Conservation (phyloP, 2,329 filamentous ascomycete genomes). For the Claviceps humidiphila region DNA sequence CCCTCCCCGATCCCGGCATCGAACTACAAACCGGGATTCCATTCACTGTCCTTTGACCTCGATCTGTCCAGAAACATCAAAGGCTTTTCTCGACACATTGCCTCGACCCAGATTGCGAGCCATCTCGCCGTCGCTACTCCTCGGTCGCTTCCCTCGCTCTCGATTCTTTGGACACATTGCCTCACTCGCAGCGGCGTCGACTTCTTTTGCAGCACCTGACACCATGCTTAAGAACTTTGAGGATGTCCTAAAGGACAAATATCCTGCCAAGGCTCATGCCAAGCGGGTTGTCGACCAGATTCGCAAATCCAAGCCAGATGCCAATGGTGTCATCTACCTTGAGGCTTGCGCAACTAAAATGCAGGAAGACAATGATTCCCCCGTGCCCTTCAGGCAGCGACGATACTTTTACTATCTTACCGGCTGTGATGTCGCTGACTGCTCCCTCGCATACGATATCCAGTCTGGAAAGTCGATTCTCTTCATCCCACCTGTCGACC, state of each 20-base stretch:
- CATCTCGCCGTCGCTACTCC: neutral
- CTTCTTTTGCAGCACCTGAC: neutral
- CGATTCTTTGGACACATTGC: neutral
- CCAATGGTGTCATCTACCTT: slow-evolving; percentile 65
- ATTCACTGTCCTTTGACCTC: neutral
- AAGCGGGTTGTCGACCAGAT: slow-evolving; percentile 72
- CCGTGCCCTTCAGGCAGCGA: slow-evolving; percentile 74
- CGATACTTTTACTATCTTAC: slow-evolving; percentile 92
- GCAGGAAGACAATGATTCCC: slow-evolving; percentile 80
- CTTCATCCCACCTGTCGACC: slow-evolving; percentile 80
- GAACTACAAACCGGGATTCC: neutral
- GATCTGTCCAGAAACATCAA: neutral
- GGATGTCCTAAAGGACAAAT: slow-evolving; percentile 46
- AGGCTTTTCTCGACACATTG: neutral
- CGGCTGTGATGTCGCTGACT: slow-evolving; percentile 69
- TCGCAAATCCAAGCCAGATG: slow-evolving; percentile 48
- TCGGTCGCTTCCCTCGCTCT: neutral
- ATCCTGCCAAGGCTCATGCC: slow-evolving; percentile 79
- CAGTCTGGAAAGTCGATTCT: slow-evolving; percentile 60
- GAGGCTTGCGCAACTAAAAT: slow-evolving; percentile 72
- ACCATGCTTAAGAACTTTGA: slow-evolving; percentile 31
- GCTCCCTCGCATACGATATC: slow-evolving; percentile 71
- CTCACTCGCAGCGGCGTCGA: neutral
- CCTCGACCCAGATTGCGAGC: neutral
- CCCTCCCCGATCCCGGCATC: neutral